These are phyloP conservation scores for Wickerhamia fluorescens DNA, from an alignment of 805 yeast genomes.

Conservation along the genomic window DNA sequence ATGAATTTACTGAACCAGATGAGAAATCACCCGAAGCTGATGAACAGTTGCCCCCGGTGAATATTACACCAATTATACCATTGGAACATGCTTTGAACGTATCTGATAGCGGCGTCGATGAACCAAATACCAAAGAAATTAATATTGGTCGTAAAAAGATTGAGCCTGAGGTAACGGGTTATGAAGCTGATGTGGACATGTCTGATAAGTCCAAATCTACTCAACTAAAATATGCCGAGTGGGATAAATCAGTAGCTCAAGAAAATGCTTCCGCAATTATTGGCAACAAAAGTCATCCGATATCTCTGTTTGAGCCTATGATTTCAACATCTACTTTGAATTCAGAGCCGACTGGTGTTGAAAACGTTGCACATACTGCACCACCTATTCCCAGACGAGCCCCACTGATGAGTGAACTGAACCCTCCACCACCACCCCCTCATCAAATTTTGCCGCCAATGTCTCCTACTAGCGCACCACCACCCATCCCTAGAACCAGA, in stretches of 20 bases:
- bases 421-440: too few species aligned
- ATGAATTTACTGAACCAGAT: conserved; percentile 15
- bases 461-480: conserved; percentile 5
- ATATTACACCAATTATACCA: conserved; percentile 4
- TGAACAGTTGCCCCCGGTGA: conserved; percentile 4
- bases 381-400: conserved; percentile 3
- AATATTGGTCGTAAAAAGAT: conserved; percentile 7
- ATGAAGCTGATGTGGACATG: conserved; percentile 60
- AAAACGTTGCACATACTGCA: too few species aligned
- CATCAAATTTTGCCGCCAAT: too few species aligned
- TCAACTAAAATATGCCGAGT: too few species aligned
- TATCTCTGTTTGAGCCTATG: too few species aligned
- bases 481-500: too few species aligned
- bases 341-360: too few species aligned
- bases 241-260: conserved; percentile 1
- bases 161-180: conserved; percentile 44
- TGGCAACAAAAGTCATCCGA: too few species aligned
- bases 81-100: conserved; percentile 3
- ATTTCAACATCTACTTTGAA: too few species aligned
- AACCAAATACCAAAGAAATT: conserved; percentile 7
- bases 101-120: conserved; percentile 9
- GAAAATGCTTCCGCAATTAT: conserved; percentile 5
- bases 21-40: conserved; percentile 9
- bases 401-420: too few species aligned
- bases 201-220: conserved; percentile 21